A percentile compares a stretch with the other conserved stretches of the same genome.
phyloP scores from a whole-genome alignment of 805 yeast genomes.

The Yarrowia deformans region DNA sequence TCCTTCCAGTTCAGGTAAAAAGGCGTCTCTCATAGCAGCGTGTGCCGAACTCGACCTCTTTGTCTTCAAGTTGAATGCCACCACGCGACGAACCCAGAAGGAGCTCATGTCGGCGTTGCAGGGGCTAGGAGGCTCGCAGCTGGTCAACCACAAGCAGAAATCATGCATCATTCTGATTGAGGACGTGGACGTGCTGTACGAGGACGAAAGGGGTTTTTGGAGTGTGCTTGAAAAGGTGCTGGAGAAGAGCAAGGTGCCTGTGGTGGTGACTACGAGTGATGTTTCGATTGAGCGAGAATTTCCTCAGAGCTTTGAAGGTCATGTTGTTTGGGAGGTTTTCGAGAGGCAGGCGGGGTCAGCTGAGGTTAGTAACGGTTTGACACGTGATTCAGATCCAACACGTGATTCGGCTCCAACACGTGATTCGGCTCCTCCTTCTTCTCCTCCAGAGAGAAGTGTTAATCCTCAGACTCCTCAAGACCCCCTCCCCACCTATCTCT shows the following conservation, averaged over 20 bases:
- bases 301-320: slow-evolving; percentile 20
- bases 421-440: not conserved
- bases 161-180: slow-evolving; percentile 70
- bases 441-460: not conserved
- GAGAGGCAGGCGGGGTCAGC: too few relatives aligned
- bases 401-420: not conserved
- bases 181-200: slow-evolving; percentile 83
- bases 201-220: slow-evolving; percentile 85
- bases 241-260: slow-evolving; percentile 69
- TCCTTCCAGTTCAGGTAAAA: slow-evolving; percentile 77
- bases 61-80: slow-evolving; percentile 80
- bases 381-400: too few relatives aligned
- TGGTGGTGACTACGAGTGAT: slow-evolving; percentile 65
- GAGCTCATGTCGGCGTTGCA: slow-evolving; percentile 69
- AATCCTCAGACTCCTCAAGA: not conserved
- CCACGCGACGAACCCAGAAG: slow-evolving; percentile 74
- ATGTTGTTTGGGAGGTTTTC: slow-evolving; percentile 15
- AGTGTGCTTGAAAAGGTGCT: slow-evolving; percentile 66
- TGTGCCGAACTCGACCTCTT: slow-evolving; percentile 69
- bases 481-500: slow-evolving; percentile 1
- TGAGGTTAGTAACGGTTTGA: too few relatives aligned
- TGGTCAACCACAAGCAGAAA: slow-evolving; percentile 59
- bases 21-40: slow-evolving; percentile 72
- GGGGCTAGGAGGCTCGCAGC: slow-evolving; percentile 84
- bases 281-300: slow-evolving; percentile 10